Conservation (phyloP, 768 basidiomycete species). For the Jaapia argillacea region DNA sequence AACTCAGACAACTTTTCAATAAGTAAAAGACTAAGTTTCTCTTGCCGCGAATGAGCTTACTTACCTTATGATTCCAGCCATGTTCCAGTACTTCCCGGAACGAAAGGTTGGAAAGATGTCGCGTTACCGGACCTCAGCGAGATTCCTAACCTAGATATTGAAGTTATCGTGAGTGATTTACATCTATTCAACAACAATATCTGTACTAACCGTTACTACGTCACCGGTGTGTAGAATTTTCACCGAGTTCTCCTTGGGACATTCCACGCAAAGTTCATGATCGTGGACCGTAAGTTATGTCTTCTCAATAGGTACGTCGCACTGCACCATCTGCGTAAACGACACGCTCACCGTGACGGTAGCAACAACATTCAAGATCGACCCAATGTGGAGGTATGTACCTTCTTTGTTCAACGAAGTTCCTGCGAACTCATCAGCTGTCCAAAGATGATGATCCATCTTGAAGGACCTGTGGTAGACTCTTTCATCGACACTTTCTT, state of each 20-base stretch:
- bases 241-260: conserved; percentile 46
- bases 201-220: too few relatives aligned
- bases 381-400: conserved; percentile 21
- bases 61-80: conserved; percentile 27
- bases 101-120: conserved; percentile 34
- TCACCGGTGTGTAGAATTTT: conserved; percentile 15
- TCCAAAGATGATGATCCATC: conserved; percentile 51
- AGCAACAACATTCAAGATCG: conserved; percentile 20
- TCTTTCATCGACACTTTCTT: conserved; percentile 62
- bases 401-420: neutral
- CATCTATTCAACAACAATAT: conserved; percentile 4
- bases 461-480: conserved; percentile 64
- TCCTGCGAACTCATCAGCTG: neutral
- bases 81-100: conserved; percentile 31
- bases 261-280: conserved; percentile 63
- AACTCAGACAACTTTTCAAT: conserved; percentile 38
- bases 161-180: conserved; percentile 46
- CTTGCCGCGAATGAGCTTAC: neutral
- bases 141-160: conserved; percentile 49
- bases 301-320: conserved; percentile 35
- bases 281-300: conserved; percentile 60
- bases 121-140: conserved; percentile 42
- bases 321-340: neutral
- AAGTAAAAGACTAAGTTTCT: neutral
- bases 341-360: neutral